phyloP scores from a whole-genome alignment of 306 rosid species.

The Argentina anserina region DNA sequence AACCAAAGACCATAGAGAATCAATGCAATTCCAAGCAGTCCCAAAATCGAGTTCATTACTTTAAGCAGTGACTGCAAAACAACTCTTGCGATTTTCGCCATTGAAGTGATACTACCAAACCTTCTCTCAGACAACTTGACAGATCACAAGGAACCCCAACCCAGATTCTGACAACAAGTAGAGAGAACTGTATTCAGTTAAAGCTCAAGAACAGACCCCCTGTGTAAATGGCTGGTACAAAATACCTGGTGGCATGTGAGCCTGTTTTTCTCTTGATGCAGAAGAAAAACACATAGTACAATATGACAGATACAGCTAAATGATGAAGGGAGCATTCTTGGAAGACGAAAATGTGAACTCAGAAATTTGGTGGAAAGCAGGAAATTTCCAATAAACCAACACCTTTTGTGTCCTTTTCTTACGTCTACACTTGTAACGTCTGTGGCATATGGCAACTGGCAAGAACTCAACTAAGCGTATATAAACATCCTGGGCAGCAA shows the following conservation, averaged over 20 bases:
- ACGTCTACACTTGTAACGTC: not conserved
- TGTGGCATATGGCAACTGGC: not conserved
- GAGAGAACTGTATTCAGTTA: not conserved
- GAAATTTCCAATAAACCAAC: slow-evolving; percentile 29
- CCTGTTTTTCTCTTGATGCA: not conserved
- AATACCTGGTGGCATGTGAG: not conserved
- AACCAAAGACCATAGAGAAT: slow-evolving; percentile 32
- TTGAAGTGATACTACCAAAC: not conserved
- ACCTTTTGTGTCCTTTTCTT: not conserved
- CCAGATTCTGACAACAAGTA: not conserved
- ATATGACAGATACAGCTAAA: not conserved
- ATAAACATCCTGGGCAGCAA: slow-evolving; percentile 94
- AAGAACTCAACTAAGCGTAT: not conserved
- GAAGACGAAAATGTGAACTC: not conserved
- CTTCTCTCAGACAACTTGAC: not conserved
- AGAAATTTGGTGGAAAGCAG: not conserved
- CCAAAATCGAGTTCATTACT: slow-evolving; percentile 31
- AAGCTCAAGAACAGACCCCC: not conserved
- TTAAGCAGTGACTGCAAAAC: slow-evolving; percentile 31
- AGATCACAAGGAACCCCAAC: not conserved
- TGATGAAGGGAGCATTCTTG: not conserved
- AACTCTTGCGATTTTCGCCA: slow-evolving; percentile 20
- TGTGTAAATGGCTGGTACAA: not conserved
- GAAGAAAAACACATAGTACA: not conserved
- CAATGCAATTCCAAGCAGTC: slow-evolving; percentile 43